Percentiles rank a stretch among this genome's conserved stretches.
Conservation (phyloP, 495 filamentous ascomycete species). For the Polyplosphaeria fusca region DNA sequence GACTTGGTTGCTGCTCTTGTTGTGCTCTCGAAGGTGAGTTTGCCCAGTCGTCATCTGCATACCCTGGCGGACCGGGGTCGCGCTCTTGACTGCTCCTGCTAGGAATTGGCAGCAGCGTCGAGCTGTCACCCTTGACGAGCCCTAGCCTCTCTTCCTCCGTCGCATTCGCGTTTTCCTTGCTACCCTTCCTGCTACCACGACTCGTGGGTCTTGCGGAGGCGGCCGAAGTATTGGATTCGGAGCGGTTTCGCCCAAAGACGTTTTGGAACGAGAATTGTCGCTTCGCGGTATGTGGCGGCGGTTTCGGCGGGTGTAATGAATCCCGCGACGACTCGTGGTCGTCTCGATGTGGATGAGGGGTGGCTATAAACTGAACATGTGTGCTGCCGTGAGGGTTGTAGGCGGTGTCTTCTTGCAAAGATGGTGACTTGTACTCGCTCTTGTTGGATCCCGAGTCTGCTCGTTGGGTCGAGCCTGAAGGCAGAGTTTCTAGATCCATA, state of each 20-base stretch:
- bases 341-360: constrained; percentile 12
- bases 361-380: not conserved
- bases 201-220: constrained; percentile 32
- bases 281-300: constrained; percentile 45
- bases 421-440: constrained; percentile 20
- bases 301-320: constrained; percentile 48
- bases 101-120: constrained; percentile 37
- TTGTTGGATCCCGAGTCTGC: constrained; percentile 27
- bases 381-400: constrained; percentile 51
- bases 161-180: constrained; percentile 41
- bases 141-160: constrained; percentile 90
- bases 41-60: constrained; percentile 27
- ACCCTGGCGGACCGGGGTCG: constrained; percentile 13
- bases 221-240: constrained; percentile 7
- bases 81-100: constrained; percentile 4
- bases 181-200: constrained; percentile 47
- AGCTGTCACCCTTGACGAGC: constrained; percentile 74
- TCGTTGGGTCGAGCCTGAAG: constrained; percentile 1
- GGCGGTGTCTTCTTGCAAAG: constrained; percentile 45
- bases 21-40: not conserved
- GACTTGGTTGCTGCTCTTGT: not conserved
- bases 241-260: constrained; percentile 54
- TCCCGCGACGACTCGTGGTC: constrained; percentile 33
- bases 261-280: constrained; percentile 92
- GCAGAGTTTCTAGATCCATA: constrained; percentile 9